Base-by-base conservation (phyloP, 2,329 filamentous ascomycete species). In the Nigrospora sphaerica region DNA sequence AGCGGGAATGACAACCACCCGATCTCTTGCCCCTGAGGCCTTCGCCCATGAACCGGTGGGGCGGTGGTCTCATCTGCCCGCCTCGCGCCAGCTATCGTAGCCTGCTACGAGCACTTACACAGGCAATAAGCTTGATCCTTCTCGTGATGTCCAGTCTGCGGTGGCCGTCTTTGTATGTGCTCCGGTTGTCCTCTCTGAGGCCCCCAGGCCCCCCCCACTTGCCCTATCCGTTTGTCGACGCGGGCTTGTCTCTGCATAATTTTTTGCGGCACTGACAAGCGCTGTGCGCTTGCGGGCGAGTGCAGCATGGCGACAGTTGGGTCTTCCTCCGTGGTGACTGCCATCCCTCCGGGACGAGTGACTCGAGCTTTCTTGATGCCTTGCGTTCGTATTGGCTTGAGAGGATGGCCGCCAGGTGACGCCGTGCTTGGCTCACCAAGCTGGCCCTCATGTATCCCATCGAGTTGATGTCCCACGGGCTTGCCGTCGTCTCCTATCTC, bases 251-350 rank as follows among this genome's bases (percentile, higher is more conserved):
- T 57, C 51, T 48, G 50, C 47, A 46, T 56, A 46, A 57, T 59
- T 54, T 57, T 56, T 53, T 56, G 39, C 52, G 50, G 49, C 48
- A 50, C 51, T 52, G 40, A 49, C 46, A 35, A 46, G 47, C 46
- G 44, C 52, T 52, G 57, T 54, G 51, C 50, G 52, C 48, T 55
- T 31, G 46, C 67, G 68, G 68, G 54, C 59, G 53, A 55, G 60
- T 59, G 66, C 69, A 69, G 62, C 48, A 55, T 52, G 57, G 57
- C 60, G 60, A 55, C 60, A 60, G 53, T 51, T 58, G 57, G 59
- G 58, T 58, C 58, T 56, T 56, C 59, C 54, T 57, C 55, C 56
- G 56, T 54, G 48, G 54, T 58, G 52, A 50, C 45, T 58, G 58
- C 56, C 52, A 57, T 55, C 51, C 48, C 54, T 57, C 59, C 56